Evolutionary conservation across 2,329 filamentous ascomycete genomes (phyloP), one percentile per base, ranked within the genome.

Genomic region (Cytospora piceicola): DNA sequence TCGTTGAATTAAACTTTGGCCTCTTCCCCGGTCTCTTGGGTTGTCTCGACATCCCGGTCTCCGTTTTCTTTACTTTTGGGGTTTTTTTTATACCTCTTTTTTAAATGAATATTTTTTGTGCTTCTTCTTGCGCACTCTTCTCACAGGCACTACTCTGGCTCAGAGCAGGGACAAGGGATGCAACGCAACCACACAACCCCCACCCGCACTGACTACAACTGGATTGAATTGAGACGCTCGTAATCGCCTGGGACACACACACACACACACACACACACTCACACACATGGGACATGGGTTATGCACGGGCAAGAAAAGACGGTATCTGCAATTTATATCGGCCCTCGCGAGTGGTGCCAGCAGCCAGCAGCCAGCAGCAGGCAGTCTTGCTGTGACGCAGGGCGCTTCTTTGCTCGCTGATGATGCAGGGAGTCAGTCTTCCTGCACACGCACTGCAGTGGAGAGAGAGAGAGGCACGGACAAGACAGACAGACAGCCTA

Each of bases 311-410:
- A 15, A 12, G 27, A 29, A 24, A 56, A 20, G 54, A 15, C 36
- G 11, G 22, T 27, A n/a, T 42, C 8, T 59, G 30, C 55, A 63
- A 30, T 63, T 36, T 66, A 63, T 56, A 17, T 36, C 12, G 53
- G 14, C 27, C 30, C 29, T 7, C 34, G 22, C 55, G 46, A 62
- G 49, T 66, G 64, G 64, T 65, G 59, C 55, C 46, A 49, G n/a
- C 46, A 49, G n/a, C 46, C 46, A 22, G 20, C 39, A 36, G 32
- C 32, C n/a, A 36, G 32, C 32, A 36, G 32, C 32, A 36, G 6
- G n/a, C 32, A 36, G 11, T 12, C 11, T 7, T 24, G 8, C 14
- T 15, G n/a, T 49, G 46, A 29, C 17, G 39, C 17, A 29, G 20
- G 39, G 42, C 27, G 34, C 57, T 51, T 59, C 57, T 24, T 34